These are phyloP conservation scores for Candida silvicultrix DNA, from an alignment of 805 yeast genomes.

Conservation along the genomic window DNA sequence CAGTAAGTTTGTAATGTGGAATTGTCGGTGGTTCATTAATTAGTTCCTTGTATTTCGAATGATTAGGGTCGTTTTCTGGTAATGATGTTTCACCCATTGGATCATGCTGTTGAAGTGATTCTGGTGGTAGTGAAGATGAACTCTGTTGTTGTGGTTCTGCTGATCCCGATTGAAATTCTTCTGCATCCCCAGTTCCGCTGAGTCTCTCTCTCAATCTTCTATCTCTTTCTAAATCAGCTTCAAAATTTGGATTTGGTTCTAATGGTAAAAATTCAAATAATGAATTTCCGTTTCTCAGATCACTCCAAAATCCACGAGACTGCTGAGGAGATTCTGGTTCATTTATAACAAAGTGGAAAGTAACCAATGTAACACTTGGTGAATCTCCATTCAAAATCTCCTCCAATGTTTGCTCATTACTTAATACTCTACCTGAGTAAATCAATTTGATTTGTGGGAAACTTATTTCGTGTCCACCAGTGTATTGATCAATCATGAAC, in stretches of 20 bases:
- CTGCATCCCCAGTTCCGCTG: constrained; percentile 1
- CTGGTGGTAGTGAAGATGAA: too few relatives aligned
- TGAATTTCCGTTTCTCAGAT: constrained; percentile 17
- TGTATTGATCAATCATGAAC: constrained; percentile 20
- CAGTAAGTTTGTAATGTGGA: constrained; percentile 13
- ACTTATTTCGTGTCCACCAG: constrained; percentile 9
- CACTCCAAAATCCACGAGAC: constrained; percentile 22
- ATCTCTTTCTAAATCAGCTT: constrained; percentile 19
- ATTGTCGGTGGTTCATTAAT: constrained; percentile 1
- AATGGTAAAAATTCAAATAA: constrained; percentile 25
- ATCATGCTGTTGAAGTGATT: background rate
- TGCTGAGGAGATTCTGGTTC: constrained; percentile 10
- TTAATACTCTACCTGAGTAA: constrained; percentile 18
- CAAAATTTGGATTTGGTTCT: constrained; percentile 22
- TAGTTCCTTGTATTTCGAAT: background rate
- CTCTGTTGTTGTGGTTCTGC: background rate
- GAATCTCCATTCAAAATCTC: constrained; percentile 9
- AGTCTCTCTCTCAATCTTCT: constrained; percentile 17
- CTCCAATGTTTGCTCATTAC: constrained; percentile 12
- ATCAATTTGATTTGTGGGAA: constrained; percentile 20
- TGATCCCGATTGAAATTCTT: background rate
- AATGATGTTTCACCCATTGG: too few relatives aligned
- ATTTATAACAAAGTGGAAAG: constrained; percentile 17
- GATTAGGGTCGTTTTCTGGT: too few relatives aligned
- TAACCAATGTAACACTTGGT: background rate